Base-by-base conservation (phyloP, 805 yeast species). In the Barnettozyma botsteinii region DNA sequence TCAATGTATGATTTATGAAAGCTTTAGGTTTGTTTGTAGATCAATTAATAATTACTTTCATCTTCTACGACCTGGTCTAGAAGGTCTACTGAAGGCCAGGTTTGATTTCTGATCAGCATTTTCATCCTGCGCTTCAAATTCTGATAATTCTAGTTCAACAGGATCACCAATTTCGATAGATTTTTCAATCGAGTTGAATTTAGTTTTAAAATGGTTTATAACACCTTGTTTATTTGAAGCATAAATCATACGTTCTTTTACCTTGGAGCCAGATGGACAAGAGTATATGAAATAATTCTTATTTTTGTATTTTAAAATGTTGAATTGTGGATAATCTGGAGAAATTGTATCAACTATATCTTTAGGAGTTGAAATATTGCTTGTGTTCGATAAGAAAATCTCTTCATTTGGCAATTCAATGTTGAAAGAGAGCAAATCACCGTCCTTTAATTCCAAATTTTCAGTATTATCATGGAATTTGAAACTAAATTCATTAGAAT, bases 231-330 rank as follows among this genome's bases (percentile, higher is more conserved):
- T 82, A 46, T 81, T 82, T 3, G 95, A 75, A 1, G 98, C 98
- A 55, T 88, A 87, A 37, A 88, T 60, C 97, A 91, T 91, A 52
- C 98, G 74, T 38, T 88, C 93, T 60, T 81, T 84, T 30, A 93
- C 93, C 61, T 79, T 81, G 31, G 96, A 81, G 1, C 89, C 88
- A 0, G 94, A 78, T 4, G 98, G 98, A 60, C 96, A 89, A 7
- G 91, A 72, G 57, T 86, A 86, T 24, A 89, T 75, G 59, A 91
- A 88, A 25, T 75, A 75, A 28, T 53, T 51, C 33, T 67, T 60
- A 2, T 57, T 62, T 2, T 63, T 62, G 45, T 66, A 66, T 35
- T 66, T 70, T 55, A 72, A 73, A 20, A 85, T 48, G 23, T 76
- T 75, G 57, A 78, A 88, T 53, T 64, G 85, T 61, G 79, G 87